Base-by-base conservation (phyloP, 306 rosid species). In the Cotoneaster glaucophyllus region DNA sequence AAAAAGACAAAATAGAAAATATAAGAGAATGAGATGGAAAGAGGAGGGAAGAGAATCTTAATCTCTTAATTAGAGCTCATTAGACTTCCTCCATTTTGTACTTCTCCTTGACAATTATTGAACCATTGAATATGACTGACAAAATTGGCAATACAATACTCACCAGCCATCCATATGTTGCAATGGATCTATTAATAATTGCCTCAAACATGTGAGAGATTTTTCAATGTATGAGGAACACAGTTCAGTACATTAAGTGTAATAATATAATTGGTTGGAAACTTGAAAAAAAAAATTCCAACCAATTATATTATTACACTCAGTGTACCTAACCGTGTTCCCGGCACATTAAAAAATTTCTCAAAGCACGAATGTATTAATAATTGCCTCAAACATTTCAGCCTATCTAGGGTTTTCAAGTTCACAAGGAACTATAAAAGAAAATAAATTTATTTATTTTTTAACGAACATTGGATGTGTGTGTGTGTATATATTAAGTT, bases 31-130 rank as follows among this genome's bases (percentile, higher is more conserved):
- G n/a, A n/a, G n/a, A n/a, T n/a, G n/a, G n/a, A n/a, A n/a, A n/a
- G n/a, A n/a, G n/a, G n/a, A n/a, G n/a, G n/a, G n/a, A n/a, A n/a
- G n/a, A n/a, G n/a, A n/a, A n/a, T n/a, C n/a, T n/a, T n/a, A n/a
- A n/a, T n/a, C n/a, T 69, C 79, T 66, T 73, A 56, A 63, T 56
- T 17, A 25, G 67, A 66, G 64, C 64, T 67, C 57, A n/a, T 32
- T 44, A 32, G 56, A 24, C 72, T 44, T 57, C 50, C 74, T 48
- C n/a, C 62, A 41, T 56, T 78, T 63, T 74, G 70, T 43, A 67
- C 70, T 50, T 44, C 82, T 50, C 29, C 29, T 71, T 57, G 10
- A 13, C 64, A 74, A 74, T 58, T 28, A 73, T 45, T 59, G 74
- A 56, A 44, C 50, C 44, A 31, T 67, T 73, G 82, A 79, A 67